These are phyloP conservation scores for Alectoria sarmentosa DNA, from an alignment of 495 filamentous ascomycete genomes.

Conservation along the genomic window DNA sequence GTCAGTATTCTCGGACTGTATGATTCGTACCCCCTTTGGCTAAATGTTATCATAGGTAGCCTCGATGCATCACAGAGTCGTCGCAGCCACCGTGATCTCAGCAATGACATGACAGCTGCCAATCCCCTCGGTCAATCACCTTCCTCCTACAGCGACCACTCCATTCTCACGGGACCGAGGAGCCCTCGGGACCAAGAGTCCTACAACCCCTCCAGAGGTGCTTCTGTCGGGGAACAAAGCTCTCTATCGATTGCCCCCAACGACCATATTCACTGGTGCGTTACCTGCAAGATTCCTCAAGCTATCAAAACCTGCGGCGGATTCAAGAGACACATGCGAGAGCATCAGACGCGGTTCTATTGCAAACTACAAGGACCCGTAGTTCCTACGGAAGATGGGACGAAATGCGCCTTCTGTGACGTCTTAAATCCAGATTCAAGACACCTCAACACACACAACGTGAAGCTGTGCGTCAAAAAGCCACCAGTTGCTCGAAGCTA, in stretches of 20 bases:
- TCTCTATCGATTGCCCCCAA: background rate
- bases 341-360: conserved; percentile 1
- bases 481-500: background rate
- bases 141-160: background rate
- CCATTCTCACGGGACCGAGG: background rate
- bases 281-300: background rate
- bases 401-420: background rate
- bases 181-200: background rate
- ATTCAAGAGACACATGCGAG: conserved; percentile 14
- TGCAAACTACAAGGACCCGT: background rate
- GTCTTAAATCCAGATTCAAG: background rate
- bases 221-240: background rate
- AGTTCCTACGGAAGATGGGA: background rate
- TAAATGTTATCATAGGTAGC: background rate
- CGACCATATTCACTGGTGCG: conserved; percentile 4
- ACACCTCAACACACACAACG: background rate
- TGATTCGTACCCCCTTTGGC: background rate
- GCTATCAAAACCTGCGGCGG: background rate
- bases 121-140: background rate
- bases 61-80: background rate
- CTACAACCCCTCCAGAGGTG: background rate
- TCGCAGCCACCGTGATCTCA: background rate
- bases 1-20: background rate
- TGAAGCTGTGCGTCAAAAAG: background rate
- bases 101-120: background rate